A percentile compares a stretch with the other conserved stretches of the same genome.
Evolutionary conservation across 768 basidiomycete species (phyloP).

Genomic region (Leccinum aurantiacum): DNA sequence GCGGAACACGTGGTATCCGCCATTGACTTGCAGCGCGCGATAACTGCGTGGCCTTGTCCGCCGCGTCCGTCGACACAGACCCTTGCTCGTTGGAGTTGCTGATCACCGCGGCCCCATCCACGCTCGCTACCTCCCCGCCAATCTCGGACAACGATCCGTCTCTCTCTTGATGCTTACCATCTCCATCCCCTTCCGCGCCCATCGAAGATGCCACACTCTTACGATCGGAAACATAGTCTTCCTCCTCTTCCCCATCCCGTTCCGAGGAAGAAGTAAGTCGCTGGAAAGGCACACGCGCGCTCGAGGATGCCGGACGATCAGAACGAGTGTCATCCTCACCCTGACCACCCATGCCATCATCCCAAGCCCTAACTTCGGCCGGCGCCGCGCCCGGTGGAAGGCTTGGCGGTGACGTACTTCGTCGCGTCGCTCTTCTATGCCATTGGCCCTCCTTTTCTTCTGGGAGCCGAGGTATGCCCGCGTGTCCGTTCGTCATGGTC

Average conservation of each 20-base stretch:
- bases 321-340: conserved; percentile 33
- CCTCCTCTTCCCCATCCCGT: conserved; percentile 30
- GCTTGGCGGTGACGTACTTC: conserved; percentile 37
- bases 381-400: conserved; percentile 46
- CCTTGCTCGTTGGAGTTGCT: conserved; percentile 3
- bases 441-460: conserved; percentile 16
- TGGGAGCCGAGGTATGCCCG: conserved; percentile 3
- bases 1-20: conserved; percentile 38
- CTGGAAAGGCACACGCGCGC: conserved; percentile 36
- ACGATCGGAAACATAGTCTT: conserved; percentile 28
- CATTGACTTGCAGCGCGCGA: conserved; percentile 25
- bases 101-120: background rate
- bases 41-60: background rate
- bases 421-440: conserved; percentile 27
- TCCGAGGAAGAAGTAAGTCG: conserved; percentile 34
- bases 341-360: conserved; percentile 35
- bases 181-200: conserved; percentile 4
- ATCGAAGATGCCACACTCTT: conserved; percentile 8
- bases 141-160: conserved; percentile 12
- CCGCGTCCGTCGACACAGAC: conserved; percentile 10
- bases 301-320: conserved; percentile 32
- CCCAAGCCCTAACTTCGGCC: conserved; percentile 37
- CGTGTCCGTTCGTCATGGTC: conserved; percentile 20
- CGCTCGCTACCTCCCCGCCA: conserved; percentile 2
- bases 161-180: conserved; percentile 18